Base-by-base conservation (phyloP, 352 stramenopile genomes). In the Phytophthora brassicae region DNA sequence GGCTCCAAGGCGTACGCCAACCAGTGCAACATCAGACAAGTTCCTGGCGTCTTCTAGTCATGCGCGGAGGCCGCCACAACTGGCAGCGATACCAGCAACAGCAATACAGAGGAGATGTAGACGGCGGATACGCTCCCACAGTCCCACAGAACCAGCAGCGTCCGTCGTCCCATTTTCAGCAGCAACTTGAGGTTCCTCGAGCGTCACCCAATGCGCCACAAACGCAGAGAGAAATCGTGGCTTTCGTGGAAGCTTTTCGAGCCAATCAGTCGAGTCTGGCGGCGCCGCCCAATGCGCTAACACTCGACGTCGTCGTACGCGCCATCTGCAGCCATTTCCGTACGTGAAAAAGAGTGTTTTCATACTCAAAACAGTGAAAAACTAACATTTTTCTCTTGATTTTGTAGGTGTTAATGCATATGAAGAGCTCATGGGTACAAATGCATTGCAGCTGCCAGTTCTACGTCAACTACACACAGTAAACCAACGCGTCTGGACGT, bases 401-500 rank as follows among this genome's bases (percentile, higher is more conserved):
- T 16, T 4, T 42, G 8, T 45, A 89, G 80, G 74, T 36, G 69
- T 79, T 9, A 67, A 57, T 46, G 60, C 74, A 6, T 84, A 85
- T 39, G 79, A 90, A 26, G 77, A 90, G 19, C 69, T 89, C 2
- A 59, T 84, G 44, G 81, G 74, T 5, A 53, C 61, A 2, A 63
- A 45, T 20, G 69, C 80, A 1, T 52, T 83, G 56, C 77, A 86
- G 36, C 43, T 89, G 11, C 74, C 78, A 6, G 62, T 55, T 20
- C 60, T 93, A 26, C 62, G 77, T 0, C 79, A 91, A 26, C 43
- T 93, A 24, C 77, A 90, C 45, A 70, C 70, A 36, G 64, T 88
- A 43, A 84, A 88, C 56, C 79, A 90, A 72, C 80, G 84, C 16
- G 70, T 93, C 53, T 93, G 84, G 84, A 88, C 69, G 11, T 93